Evolutionary conservation across 2,329 filamentous ascomycete genomes (phyloP), one percentile per base, ranked within the genome.

Genomic region (Myotisia sp.): DNA sequence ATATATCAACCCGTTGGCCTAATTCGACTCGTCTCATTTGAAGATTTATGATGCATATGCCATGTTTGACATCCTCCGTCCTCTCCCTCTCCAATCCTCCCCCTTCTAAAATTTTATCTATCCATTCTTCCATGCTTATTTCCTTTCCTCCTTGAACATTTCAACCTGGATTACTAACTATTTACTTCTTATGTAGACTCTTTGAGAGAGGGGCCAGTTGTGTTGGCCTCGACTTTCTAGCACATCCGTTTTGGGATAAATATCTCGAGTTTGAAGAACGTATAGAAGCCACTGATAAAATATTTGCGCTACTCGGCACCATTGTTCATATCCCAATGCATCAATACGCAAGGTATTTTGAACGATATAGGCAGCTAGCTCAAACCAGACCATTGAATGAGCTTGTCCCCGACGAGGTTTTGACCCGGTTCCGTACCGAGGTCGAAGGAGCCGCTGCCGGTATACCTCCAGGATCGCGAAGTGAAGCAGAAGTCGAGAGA

Each of bases 221-320:
- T 48, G 85, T 93, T 26, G 90, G 90, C 10, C 70, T 95, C 12
- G 90, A 98, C 59, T 98, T 93, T 53, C 68, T 93, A 19, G 79
- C 86, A 2, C 85, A 94, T 53, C 85, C 85, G 1, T 94, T 98
- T 62, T 98, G 90, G 90, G 90, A 98, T 58, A 95, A 93, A 60
- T 98, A 93, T 52, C 74, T 98, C 43, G 90, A 95, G 54, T 95
- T 92, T 50, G 90, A 95, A 55, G 86, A 94, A 54, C 79, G 86
- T 2, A 68, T 87, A 41, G 85, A 93, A 49, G 75, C 79, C 0
- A 73, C 79, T 9, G 82, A 92, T 43, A 83, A 76, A 49, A 82
- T 94, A 36, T 92, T 92, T 47, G 74, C 73, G 26, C 83, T 98
- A 37, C 69, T 93, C 34, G 69, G 70, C 41, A 81, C 86, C 35